Percentiles rank a stretch among this genome's conserved stretches.
These are phyloP conservation scores for Arabidopsis arenosa DNA, from an alignment of 345 rosid species.

Conservation along the genomic window DNA sequence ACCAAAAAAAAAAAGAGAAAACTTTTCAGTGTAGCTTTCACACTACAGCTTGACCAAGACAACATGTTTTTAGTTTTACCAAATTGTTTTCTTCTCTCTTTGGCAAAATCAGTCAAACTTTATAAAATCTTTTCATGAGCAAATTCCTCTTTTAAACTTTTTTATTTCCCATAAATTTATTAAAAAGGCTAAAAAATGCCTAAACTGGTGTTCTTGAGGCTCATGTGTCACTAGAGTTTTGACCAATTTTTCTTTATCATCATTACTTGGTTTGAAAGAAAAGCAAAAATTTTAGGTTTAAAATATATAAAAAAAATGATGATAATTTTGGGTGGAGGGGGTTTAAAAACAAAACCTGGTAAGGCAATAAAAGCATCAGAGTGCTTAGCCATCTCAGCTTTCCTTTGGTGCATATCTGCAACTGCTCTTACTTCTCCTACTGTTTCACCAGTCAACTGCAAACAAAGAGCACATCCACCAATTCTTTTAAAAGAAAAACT, in stretches of 20 bases:
- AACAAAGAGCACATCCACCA: slow-evolving; percentile 33
- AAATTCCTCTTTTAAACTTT: slow-evolving; percentile 7
- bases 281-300: slow-evolving; percentile 12
- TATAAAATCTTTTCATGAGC: not conserved
- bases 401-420: slow-evolving; percentile 99
- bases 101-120: slow-evolving; percentile 22
- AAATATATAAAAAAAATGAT: slow-evolving; percentile 24
- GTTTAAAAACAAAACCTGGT: slow-evolving; percentile 76
- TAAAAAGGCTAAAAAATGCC: not conserved
- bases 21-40: slow-evolving; percentile 54
- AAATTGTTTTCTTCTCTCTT: slow-evolving; percentile 21
- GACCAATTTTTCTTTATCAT: slow-evolving; percentile 32
- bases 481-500: not conserved
- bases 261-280: slow-evolving; percentile 41
- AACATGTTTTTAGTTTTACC: slow-evolving; percentile 16
- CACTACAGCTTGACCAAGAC: slow-evolving; percentile 47
- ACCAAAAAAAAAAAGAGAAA: slow-evolving; percentile 1
- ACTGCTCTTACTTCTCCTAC: slow-evolving; percentile 99
- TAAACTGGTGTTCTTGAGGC: slow-evolving; percentile 26
- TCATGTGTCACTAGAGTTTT: slow-evolving; percentile 34
- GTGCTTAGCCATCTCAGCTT: slow-evolving; percentile 99
- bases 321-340: slow-evolving; percentile 42
- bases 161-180: not conserved
- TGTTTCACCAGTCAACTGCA: slow-evolving; percentile 98
- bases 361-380: slow-evolving; percentile 99